These are phyloP conservation scores for Colletotrichum sp. DNA, from an alignment of 2,329 filamentous ascomycete species.

Conservation along the genomic window DNA sequence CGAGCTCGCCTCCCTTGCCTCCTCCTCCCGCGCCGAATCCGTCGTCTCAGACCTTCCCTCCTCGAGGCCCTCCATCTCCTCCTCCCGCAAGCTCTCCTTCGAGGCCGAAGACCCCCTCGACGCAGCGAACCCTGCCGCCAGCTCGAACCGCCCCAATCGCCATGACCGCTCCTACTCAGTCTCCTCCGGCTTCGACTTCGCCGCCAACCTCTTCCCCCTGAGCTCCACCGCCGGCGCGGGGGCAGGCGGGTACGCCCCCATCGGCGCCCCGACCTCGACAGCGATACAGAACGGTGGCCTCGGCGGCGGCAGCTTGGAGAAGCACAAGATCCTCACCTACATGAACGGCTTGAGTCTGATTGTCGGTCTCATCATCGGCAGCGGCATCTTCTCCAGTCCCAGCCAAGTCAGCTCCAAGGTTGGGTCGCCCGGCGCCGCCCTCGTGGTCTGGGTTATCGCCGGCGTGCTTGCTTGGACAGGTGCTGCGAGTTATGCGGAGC, in stretches of 20 bases:
- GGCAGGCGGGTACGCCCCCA: slow-evolving; percentile 79
- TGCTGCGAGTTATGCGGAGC: slow-evolving; percentile 91
- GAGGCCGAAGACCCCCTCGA: slow-evolving; percentile 84
- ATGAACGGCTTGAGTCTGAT: slow-evolving; percentile 92
- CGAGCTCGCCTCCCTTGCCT: slow-evolving; percentile 93
- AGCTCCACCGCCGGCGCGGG: slow-evolving; percentile 76
- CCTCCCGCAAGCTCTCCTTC: slow-evolving; percentile 89
- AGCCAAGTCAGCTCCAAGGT: slow-evolving; percentile 91
- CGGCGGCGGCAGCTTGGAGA: slow-evolving; percentile 84
- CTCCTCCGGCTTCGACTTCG: slow-evolving; percentile 93
- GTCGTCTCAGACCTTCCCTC: slow-evolving; percentile 66
- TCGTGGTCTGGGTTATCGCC: slow-evolving; percentile 91
- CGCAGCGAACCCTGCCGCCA: slow-evolving; percentile 57
- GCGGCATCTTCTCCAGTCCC: slow-evolving; percentile 94
- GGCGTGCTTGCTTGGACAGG: slow-evolving; percentile 97
- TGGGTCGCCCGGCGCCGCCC: slow-evolving; percentile 86
- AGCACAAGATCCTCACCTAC: slow-evolving; percentile 94
- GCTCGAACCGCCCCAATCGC: slow-evolving; percentile 43
- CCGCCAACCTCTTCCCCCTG: slow-evolving; percentile 89
- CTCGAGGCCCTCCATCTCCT: slow-evolving; percentile 86
- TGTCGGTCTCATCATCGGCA: slow-evolving; percentile 92
- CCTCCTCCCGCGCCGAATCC: slow-evolving; percentile 71
- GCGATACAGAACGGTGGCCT: slow-evolving; percentile 56
- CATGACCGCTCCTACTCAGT: slow-evolving; percentile 81
- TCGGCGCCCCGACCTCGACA: slow-evolving; percentile 67